phyloP scores from a whole-genome alignment of 371 early-diverging fungal species.

The Rhizopus stolonifer region DNA sequence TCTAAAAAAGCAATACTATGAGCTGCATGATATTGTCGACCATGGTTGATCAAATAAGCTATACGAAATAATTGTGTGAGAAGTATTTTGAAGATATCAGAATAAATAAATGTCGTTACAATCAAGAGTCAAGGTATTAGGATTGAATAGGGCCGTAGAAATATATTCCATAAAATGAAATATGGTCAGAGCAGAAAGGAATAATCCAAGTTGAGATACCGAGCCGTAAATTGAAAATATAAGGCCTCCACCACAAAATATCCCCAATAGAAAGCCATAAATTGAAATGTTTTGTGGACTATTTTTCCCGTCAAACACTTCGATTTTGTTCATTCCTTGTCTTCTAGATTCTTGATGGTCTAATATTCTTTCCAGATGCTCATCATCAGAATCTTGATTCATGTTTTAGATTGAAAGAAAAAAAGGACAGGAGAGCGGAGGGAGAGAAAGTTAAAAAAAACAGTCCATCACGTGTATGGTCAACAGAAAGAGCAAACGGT shows the following conservation, averaged over 20 bases:
- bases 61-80: neutral
- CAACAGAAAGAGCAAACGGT: neutral
- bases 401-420: neutral
- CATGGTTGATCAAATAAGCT: slow-evolving; percentile 82
- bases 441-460: neutral
- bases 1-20: slow-evolving; percentile 68
- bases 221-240: slow-evolving; percentile 31
- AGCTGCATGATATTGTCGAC: slow-evolving; percentile 71
- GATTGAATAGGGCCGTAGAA: slow-evolving; percentile 72
- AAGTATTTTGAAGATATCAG: neutral
- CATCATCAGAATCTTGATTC: neutral
- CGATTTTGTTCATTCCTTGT: slow-evolving; percentile 18
- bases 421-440: neutral
- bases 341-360: neutral
- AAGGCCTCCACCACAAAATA: slow-evolving; percentile 58
- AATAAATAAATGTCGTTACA: slow-evolving; percentile 49
- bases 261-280: slow-evolving; percentile 66
- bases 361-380: neutral
- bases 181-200: slow-evolving; percentile 58
- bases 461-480: neutral
- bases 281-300: slow-evolving; percentile 73
- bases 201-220: slow-evolving; percentile 63
- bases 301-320: slow-evolving; percentile 67
- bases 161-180: slow-evolving; percentile 83
- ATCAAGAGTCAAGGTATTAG: slow-evolving; percentile 58